Conservation (phyloP, 140 eudicot genomes). For the Oenanthe javanica region DNA sequence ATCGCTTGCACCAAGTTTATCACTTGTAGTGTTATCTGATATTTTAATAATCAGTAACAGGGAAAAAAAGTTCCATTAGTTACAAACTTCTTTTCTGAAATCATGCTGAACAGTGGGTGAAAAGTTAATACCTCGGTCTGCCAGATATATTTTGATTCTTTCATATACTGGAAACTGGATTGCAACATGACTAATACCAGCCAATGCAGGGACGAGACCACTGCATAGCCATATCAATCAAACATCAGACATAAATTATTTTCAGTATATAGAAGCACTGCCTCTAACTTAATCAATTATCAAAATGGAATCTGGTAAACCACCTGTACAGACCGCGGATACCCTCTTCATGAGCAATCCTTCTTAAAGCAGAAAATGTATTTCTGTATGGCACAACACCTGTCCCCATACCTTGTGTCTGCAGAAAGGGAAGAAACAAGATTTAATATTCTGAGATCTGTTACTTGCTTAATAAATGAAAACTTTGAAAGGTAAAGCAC, state of each 20-base stretch:
- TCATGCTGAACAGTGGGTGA: background rate
- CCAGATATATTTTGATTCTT: slow-evolving; percentile 75
- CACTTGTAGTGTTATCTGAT: slow-evolving; percentile 55
- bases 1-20: slow-evolving; percentile 77
- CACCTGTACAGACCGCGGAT: slow-evolving; percentile 95
- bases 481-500: background rate
- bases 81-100: slow-evolving; percentile 10
- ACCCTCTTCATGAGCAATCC: slow-evolving; percentile 79
- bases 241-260: background rate
- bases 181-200: slow-evolving; percentile 95
- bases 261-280: background rate
- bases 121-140: slow-evolving; percentile 49
- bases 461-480: background rate
- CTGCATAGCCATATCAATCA: slow-evolving; percentile 30
- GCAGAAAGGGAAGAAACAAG: slow-evolving; percentile 13
- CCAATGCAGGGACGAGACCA: slow-evolving; percentile 95
- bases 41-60: background rate
- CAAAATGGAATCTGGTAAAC: slow-evolving; percentile 8
- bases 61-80: background rate
- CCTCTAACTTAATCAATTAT: background rate
- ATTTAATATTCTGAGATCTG: background rate
- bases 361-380: slow-evolving; percentile 73
- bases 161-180: slow-evolving; percentile 94
- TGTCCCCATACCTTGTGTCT: slow-evolving; percentile 85
- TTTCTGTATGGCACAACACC: slow-evolving; percentile 68